Evolutionary conservation across 495 filamentous ascomycete species (phyloP).

Genomic region (Parathielavia appendiculata): DNA sequence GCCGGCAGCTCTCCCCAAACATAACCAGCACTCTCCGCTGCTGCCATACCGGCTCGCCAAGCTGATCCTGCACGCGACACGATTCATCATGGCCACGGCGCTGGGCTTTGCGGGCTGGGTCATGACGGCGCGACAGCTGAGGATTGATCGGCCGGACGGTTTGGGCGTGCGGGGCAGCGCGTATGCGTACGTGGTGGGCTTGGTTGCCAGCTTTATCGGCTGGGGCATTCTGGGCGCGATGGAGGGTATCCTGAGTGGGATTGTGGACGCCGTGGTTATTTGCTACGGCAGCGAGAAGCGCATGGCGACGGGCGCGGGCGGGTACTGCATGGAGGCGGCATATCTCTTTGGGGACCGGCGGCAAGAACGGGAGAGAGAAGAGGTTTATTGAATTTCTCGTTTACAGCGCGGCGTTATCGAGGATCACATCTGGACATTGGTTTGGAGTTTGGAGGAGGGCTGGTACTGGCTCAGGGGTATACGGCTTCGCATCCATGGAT

Average conservation of each 20-base stretch:
- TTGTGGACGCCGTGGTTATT: slow-evolving; percentile 85
- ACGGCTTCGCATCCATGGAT: background rate
- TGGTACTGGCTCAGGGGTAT: background rate
- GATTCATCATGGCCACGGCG: slow-evolving; percentile 81
- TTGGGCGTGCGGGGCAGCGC: slow-evolving; percentile 61
- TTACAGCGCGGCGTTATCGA: slow-evolving; percentile 19
- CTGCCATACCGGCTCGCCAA: slow-evolving; percentile 83
- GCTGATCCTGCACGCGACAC: slow-evolving; percentile 81
- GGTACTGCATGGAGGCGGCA: slow-evolving; percentile 83
- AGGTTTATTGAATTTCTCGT: slow-evolving; percentile 28
- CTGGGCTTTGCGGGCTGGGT: slow-evolving; percentile 97
- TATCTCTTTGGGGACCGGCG: slow-evolving; percentile 66
- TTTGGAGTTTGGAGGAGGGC: background rate
- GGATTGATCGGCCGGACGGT: slow-evolving; percentile 46
- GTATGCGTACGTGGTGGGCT: slow-evolving; percentile 90
- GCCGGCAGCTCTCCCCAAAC: slow-evolving; percentile 51
- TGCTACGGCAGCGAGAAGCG: slow-evolving; percentile 90
- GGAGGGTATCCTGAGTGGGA: slow-evolving; percentile 85
- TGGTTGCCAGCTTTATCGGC: slow-evolving; percentile 87
- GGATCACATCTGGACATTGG: slow-evolving; percentile 1
- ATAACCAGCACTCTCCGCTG: slow-evolving; percentile 41
- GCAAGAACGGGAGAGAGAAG: slow-evolving; percentile 27
- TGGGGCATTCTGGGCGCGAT: slow-evolving; percentile 95
- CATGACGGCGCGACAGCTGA: slow-evolving; percentile 72
- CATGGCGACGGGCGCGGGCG: slow-evolving; percentile 58